A percentile compares a stretch with the other conserved stretches of the same genome.
These are phyloP conservation scores for Annulohypoxylon moriforme DNA, from an alignment of 495 filamentous ascomycete genomes.

Conservation along the genomic window DNA sequence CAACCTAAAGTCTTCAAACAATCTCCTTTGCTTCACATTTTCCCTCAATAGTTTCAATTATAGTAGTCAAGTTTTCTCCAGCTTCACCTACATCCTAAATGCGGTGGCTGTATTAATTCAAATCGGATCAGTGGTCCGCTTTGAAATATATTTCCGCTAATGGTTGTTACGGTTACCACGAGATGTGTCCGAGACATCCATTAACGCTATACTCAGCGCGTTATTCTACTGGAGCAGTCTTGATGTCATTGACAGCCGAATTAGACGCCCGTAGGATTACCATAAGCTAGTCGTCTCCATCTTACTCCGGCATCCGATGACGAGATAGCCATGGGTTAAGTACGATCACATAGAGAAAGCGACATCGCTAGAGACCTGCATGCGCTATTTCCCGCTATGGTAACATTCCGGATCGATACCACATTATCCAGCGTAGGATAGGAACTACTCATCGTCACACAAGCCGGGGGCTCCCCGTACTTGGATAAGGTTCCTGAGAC, in stretches of 20 bases:
- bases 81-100: neutral
- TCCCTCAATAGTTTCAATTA: neutral
- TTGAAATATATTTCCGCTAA: neutral
- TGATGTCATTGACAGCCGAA: constrained; percentile 32
- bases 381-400: constrained; percentile 9
- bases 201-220: neutral
- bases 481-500: constrained; percentile 15
- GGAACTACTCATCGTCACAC: neutral
- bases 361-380: constrained; percentile 20
- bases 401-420: neutral
- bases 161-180: neutral
- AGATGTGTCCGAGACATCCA: constrained; percentile 9
- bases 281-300: neutral
- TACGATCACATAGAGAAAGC: constrained; percentile 2
- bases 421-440: neutral
- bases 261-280: neutral
- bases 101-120: neutral
- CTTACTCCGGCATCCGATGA: constrained; percentile 17
- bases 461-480: neutral
- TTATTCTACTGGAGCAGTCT: constrained; percentile 5
- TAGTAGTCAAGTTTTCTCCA: neutral
- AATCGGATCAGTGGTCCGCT: neutral
- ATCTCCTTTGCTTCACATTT: neutral
- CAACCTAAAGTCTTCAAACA: neutral
- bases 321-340: constrained; percentile 4